phyloP scores from a whole-genome alignment of 306 rosid species.

The Quillaja saponaria region DNA sequence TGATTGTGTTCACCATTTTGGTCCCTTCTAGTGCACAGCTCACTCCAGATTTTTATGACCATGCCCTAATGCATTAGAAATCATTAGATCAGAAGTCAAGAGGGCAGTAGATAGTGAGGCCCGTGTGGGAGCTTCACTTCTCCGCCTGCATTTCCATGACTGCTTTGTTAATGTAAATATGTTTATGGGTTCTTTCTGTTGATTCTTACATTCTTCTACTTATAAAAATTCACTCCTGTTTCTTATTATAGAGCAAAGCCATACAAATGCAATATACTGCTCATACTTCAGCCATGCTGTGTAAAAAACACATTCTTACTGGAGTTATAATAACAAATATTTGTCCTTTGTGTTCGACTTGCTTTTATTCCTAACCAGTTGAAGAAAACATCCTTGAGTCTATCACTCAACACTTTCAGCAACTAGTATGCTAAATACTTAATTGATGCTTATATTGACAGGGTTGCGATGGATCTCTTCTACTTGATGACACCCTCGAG shows the following conservation, averaged over 20 bases:
- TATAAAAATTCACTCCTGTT: background rate
- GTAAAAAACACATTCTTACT: background rate
- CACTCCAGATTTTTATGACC: constrained; percentile 29
- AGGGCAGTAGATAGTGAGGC: constrained; percentile 23
- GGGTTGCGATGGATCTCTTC: constrained; percentile 50
- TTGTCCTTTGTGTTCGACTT: background rate
- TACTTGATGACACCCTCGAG: constrained; percentile 50
- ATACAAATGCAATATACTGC: background rate
- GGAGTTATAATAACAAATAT: background rate
- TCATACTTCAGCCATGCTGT: too few relatives aligned
- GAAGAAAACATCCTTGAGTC: too few relatives aligned
- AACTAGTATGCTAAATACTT: background rate
- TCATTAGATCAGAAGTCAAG: constrained; percentile 22
- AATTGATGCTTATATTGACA: background rate
- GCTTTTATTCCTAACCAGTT: too few relatives aligned
- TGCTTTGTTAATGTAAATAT: constrained; percentile 52
- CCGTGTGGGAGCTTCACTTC: constrained; percentile 45
- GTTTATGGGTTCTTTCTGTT: too few relatives aligned
- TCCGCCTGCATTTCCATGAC: constrained; percentile 50
- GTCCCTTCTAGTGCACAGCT: constrained; percentile 25
- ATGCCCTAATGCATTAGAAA: constrained; percentile 40
- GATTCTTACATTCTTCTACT: too few relatives aligned
- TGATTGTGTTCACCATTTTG: too few relatives aligned
- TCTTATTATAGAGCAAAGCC: background rate
- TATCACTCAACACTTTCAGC: too few relatives aligned